phyloP scores from a whole-genome alignment of 2,329 filamentous ascomycete genomes.

The Ophiostoma australiae region DNA sequence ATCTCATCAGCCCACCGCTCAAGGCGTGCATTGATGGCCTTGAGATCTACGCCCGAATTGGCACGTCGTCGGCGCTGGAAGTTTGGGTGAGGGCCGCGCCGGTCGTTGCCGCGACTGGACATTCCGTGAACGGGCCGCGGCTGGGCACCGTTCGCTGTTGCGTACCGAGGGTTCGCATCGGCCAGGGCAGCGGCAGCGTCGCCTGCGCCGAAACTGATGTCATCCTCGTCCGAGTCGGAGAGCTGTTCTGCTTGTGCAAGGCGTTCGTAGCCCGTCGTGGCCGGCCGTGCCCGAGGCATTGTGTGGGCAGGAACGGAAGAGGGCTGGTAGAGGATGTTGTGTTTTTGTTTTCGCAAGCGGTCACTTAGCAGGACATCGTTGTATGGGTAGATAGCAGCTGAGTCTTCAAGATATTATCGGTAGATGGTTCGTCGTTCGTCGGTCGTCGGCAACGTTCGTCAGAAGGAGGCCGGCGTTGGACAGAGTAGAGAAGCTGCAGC shows the following conservation, averaged over 20 bases:
- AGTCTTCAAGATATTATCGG: neutral
- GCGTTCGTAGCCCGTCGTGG: conserved; percentile 78
- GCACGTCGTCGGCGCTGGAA: conserved; percentile 41
- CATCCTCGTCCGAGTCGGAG: conserved; percentile 62
- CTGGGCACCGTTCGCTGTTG: conserved; percentile 16
- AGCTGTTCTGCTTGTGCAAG: conserved; percentile 76
- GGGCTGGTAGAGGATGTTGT: neutral
- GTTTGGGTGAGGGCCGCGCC: conserved; percentile 8
- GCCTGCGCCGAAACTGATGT: conserved; percentile 53
- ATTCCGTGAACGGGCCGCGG: conserved; percentile 37
- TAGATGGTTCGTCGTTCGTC: neutral
- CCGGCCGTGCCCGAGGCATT: conserved; percentile 63
- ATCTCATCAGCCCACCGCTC: conserved; percentile 98
- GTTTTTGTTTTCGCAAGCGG: neutral
- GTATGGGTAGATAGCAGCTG: neutral
- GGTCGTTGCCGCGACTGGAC: conserved; percentile 30
- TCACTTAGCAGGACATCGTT: neutral
- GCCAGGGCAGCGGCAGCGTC: conserved; percentile 37
- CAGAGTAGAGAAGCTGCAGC: neutral
- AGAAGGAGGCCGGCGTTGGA: neutral
- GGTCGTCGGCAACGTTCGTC: neutral
- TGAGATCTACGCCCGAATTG: conserved; percentile 91
- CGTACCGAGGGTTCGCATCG: conserved; percentile 7
- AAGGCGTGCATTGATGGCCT: conserved; percentile 92
- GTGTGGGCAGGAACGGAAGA: neutral